phyloP scores from a whole-genome alignment of 2,329 filamentous ascomycete genomes.

The Aspergillus sp. region DNA sequence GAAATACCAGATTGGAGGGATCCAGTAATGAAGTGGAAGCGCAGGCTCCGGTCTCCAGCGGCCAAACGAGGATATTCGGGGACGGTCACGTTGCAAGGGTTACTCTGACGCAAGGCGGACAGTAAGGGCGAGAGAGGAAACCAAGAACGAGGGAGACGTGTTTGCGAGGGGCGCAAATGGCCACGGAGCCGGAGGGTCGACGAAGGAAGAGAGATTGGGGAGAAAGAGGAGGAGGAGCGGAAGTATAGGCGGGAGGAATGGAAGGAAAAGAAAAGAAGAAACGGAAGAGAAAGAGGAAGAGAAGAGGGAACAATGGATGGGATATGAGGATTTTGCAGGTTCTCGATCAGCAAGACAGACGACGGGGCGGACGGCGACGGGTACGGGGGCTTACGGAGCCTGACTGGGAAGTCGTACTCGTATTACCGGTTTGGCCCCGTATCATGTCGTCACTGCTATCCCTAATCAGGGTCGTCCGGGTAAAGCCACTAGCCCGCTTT shows the following conservation, averaged over 20 bases:
- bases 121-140: slow-evolving; percentile 26
- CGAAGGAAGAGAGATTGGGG: slow-evolving; percentile 1
- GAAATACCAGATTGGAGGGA: slow-evolving; percentile 17
- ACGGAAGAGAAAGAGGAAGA: slow-evolving; percentile 17
- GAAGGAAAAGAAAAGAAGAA: slow-evolving; percentile 10
- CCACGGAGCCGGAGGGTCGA: slow-evolving; percentile 27
- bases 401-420: slow-evolving; percentile 21
- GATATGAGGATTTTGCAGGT: slow-evolving; percentile 17
- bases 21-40: slow-evolving; percentile 11
- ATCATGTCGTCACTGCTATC: slow-evolving; percentile 33
- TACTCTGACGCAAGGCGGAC: slow-evolving; percentile 33
- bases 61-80: slow-evolving; percentile 25
- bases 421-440: slow-evolving; percentile 31
- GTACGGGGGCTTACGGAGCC: slow-evolving; percentile 17
- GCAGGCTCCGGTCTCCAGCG: slow-evolving; percentile 28
- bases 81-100: slow-evolving; percentile 33
- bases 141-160: slow-evolving; percentile 23
- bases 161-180: slow-evolving; percentile 21
- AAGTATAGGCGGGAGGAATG: slow-evolving; percentile 18
- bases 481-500: slow-evolving; percentile 12
- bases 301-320: slow-evolving; percentile 18
- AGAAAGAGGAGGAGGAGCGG: slow-evolving; percentile 8
- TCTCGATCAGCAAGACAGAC: slow-evolving; percentile 15
- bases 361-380: slow-evolving; percentile 24
- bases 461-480: slow-evolving; percentile 1